Evolutionary conservation across 2,329 filamentous ascomycete genomes (phyloP).

Genomic region (Akanthomyces dipterigenus): DNA sequence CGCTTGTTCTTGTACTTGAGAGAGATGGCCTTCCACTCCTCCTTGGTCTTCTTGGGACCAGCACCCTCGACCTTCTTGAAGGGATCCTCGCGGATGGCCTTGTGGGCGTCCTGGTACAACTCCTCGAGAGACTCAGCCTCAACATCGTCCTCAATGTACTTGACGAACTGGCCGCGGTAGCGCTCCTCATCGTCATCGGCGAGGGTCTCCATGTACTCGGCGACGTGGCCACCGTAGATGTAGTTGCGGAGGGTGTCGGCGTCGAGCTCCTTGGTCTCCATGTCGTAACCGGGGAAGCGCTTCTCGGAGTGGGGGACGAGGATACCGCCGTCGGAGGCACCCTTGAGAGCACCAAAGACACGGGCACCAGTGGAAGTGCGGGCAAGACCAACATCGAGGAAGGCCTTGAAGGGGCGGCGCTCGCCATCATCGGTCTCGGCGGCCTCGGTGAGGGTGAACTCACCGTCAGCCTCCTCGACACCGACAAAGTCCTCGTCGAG

Average conservation of each 20-base stretch:
- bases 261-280: constrained; percentile 96
- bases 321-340: constrained; percentile 96
- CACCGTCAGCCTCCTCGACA: constrained; percentile 95
- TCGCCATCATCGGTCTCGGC: constrained; percentile 83
- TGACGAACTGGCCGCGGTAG: constrained; percentile 95
- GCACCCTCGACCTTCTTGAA: constrained; percentile 81
- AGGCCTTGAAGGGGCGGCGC: constrained; percentile 98
- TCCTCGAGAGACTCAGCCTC: constrained; percentile 98
- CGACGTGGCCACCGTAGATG: constrained; percentile 97
- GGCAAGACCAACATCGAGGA: constrained; percentile 95
- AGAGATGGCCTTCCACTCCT: constrained; percentile 92
- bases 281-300: constrained; percentile 98
- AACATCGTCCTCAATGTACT: constrained; percentile 95
- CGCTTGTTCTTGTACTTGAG: constrained; percentile 78
- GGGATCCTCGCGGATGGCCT: constrained; percentile 93
- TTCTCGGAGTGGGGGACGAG: constrained; percentile 97
- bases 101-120: constrained; percentile 89
- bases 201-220: constrained; percentile 99
- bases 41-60: constrained; percentile 90
- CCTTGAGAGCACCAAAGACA: constrained; percentile 99
- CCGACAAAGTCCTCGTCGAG: constrained; percentile 88
- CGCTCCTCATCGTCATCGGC: constrained; percentile 99
- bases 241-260: constrained; percentile 96
- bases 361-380: constrained; percentile 97
- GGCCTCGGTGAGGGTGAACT: constrained; percentile 93